Evolutionary conservation across 192 early-diverging fungal genomes (phyloP), one percentile per base, ranked within the genome.

Genomic region (Coemansia sp.): DNA sequence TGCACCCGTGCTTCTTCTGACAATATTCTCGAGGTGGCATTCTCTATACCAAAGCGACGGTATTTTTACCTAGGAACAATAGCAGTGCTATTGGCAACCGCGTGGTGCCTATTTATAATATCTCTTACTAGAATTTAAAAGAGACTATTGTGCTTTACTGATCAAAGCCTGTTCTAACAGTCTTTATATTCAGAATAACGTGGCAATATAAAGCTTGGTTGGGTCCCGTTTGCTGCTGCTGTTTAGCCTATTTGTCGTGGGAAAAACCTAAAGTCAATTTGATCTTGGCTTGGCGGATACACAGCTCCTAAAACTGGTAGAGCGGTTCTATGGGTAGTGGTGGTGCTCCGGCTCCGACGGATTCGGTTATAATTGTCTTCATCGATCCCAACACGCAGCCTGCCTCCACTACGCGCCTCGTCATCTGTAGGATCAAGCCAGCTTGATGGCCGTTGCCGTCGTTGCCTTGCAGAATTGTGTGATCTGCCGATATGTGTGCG

Each of bases 11-110:
- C 26, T 19, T 65, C 19, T 5, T 26, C 52, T 8, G 22, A 22
- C 36, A 43, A 32, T 36, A 56, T 10, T 36, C 55, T 56, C 21
- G 55, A 56, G 15, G 55, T 26, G 13, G 12, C 45, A 49, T 19
- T 16, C n/a, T 18, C 32, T 3, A 67, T 82, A 21, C 80, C 80
- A 15, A 72, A 47, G 11, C 42, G 75, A 19, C 60, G 80, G 26
- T 82, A 74, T 26, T n/a, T 74, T 18, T 82, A 82, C 39, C 59
- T 82, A 58, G 72, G 72, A 5, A 64, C 48, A 45, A 82, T 82
- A n/a, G 75, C 65, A 5, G 26, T 82, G 43, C 55, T 82, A 19
- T 56, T 82, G 41, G 66, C n/a, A 19, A 67, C 69, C 2, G 71
- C 80, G 6, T 82, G 80, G 80, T 43, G 32, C 42, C 49, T 77